phyloP scores from a whole-genome alignment of 768 basidiomycete species.

The Trametes cubensis region DNA sequence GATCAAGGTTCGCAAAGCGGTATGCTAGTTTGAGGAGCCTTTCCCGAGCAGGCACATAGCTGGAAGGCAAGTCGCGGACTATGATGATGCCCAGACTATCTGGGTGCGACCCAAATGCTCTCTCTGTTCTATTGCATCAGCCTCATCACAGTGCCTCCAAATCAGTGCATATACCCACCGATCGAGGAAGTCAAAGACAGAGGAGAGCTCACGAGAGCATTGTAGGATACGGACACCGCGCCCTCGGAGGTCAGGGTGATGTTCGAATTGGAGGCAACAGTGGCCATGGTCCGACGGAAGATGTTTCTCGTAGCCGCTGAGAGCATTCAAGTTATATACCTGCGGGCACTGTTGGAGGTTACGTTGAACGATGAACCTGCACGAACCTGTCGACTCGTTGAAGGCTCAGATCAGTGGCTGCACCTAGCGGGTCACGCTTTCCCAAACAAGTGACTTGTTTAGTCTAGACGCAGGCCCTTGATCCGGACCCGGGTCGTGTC shows the following conservation, averaged over 20 bases:
- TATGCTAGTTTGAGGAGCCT: conserved; percentile 75
- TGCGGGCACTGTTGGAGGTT: too few species aligned
- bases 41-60: conserved; percentile 65
- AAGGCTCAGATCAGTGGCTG: too few species aligned
- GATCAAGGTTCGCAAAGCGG: conserved; percentile 73
- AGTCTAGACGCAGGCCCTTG: too few species aligned
- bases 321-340: conserved; percentile 7
- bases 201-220: conserved; percentile 55
- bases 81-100: conserved; percentile 80
- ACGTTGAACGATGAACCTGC: too few species aligned
- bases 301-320: not conserved
- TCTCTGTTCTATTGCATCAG: conserved; percentile 44
- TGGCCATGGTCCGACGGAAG: conserved; percentile 18
- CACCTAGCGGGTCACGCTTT: too few species aligned
- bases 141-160: not conserved
- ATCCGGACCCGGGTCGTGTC: too few species aligned
- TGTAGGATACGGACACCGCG: conserved; percentile 66
- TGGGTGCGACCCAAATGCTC: conserved; percentile 82
- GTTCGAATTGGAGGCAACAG: conserved; percentile 15
- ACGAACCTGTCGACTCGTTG: too few species aligned
- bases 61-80: conserved; percentile 75
- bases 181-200: conserved; percentile 60
- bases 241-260: conserved; percentile 48
- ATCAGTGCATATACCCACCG: conserved; percentile 41
- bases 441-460: too few species aligned